Evolutionary conservation across 2,329 filamentous ascomycete genomes (phyloP).

Genomic region (Fusarium acutatum): DNA sequence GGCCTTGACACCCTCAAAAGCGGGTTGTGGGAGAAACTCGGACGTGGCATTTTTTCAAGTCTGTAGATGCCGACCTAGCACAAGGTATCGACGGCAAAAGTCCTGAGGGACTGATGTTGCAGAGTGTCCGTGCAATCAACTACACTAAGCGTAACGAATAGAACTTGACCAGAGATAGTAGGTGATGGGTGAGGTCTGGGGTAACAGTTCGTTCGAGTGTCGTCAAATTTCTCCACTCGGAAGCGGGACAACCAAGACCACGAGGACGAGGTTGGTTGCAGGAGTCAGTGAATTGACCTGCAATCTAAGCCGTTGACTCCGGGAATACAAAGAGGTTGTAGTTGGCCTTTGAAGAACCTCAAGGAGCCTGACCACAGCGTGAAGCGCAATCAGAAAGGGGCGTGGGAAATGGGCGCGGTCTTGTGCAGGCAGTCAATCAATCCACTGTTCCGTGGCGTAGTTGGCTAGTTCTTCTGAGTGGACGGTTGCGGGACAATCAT

Average conservation of each 20-base stretch:
- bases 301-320: not conserved
- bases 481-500: constrained; percentile 33
- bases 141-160: not conserved
- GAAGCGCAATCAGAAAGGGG: constrained; percentile 26
- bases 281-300: constrained; percentile 13
- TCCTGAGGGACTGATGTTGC: not conserved
- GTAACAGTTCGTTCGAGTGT: constrained; percentile 35
- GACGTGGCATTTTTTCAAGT: constrained; percentile 52
- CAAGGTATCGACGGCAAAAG: not conserved
- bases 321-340: constrained; percentile 6
- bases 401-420: constrained; percentile 16
- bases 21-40: constrained; percentile 63
- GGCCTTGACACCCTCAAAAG: constrained; percentile 78
- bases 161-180: constrained; percentile 16
- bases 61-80: not conserved
- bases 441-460: constrained; percentile 29
- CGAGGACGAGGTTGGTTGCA: constrained; percentile 27
- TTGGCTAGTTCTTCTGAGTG: constrained; percentile 28
- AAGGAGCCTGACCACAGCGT: not conserved
- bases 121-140: not conserved
- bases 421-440: constrained; percentile 27
- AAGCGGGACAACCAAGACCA: constrained; percentile 31
- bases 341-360: not conserved
- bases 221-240: constrained; percentile 40
- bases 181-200: constrained; percentile 16